Base-by-base conservation (phyloP, 345 rosid genomes). In the Eucalyptus rudis region DNA sequence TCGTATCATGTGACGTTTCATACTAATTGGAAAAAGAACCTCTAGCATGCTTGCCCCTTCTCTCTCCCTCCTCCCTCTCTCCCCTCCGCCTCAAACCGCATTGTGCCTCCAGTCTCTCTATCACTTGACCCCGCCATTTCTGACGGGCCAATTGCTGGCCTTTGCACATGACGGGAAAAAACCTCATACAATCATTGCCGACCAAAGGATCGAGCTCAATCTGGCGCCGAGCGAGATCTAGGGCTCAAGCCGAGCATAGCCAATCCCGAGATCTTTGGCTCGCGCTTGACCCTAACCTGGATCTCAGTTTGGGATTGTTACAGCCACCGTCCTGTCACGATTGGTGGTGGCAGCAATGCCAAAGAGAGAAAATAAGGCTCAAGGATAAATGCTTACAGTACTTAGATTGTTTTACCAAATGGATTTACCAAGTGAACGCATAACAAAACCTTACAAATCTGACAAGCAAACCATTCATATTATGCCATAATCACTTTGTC, bases 131-230 rank as follows among this genome's bases (percentile, higher is more conserved):
- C 7, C 2, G 0, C 66, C 66, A 59, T 12, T 29, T 59, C 15
- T 15, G 7, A 5, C 0, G 0, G 1, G 56, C 56, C 56, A 51
- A 51, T 9, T 7, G 7, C 27, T 22, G 59, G 59, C 59, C 12
- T 56, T 56, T 56, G 59, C 1, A 0, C 5, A 0, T 0, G 5
- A 22, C 0, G 5, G 6, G 62, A 19, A 10, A 56, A 56, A 9
- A 56, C 31, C 68, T 59, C 31, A 12, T 25, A 29, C 16, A 0
- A 59, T 5, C n/a, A 5, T 59, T 59, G 31, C 16, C 31, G 1
- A 27, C 68, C 31, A 59, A 59, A 59, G 66, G 4, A 25, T 59
- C 0, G 1, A 59, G 31, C 31, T 59, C n/a, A 12, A 12, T 27
- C 2, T 3, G 31, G 66, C 31, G 8, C 0, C 0, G n/a, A 59